phyloP scores from a whole-genome alignment of 495 filamentous ascomycete species.

The Massariosphaeria phaeospora region DNA sequence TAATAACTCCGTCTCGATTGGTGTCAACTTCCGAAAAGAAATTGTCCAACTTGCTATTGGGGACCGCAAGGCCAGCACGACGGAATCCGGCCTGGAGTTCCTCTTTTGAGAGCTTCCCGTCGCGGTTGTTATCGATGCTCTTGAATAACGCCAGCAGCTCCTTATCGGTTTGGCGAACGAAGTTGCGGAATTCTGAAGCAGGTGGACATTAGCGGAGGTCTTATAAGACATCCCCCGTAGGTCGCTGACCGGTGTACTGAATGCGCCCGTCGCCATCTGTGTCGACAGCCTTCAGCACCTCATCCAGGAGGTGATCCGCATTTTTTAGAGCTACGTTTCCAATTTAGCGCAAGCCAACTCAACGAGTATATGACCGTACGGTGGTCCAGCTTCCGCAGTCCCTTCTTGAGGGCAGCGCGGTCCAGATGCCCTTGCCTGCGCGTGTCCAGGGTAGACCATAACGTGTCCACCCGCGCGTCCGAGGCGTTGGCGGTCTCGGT shows the following conservation, averaged over 20 bases:
- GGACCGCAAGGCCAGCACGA: constrained; percentile 71
- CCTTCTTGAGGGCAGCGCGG: constrained; percentile 73
- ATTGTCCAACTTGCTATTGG: constrained; percentile 66
- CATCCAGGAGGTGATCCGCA: constrained; percentile 77
- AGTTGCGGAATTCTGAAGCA: constrained; percentile 71
- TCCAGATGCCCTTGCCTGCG: constrained; percentile 73
- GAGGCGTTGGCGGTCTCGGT: constrained; percentile 54
- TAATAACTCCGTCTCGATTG: constrained; percentile 83
- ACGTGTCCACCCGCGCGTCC: constrained; percentile 68
- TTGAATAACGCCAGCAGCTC: constrained; percentile 77
- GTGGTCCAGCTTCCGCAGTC: constrained; percentile 84
- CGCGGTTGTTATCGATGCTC: constrained; percentile 77
- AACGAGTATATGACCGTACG: constrained; percentile 57
- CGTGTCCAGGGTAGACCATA: constrained; percentile 78
- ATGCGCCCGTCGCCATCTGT: constrained; percentile 83
- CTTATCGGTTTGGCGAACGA: constrained; percentile 79
- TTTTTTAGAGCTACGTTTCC: constrained; percentile 73
- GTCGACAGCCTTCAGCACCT: constrained; percentile 75
- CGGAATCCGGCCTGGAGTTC: constrained; percentile 77
- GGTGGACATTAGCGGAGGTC: background rate
- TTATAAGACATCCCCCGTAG: background rate
- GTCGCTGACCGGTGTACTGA: constrained; percentile 69
- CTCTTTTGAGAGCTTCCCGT: constrained; percentile 81
- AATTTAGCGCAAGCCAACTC: constrained; percentile 11
- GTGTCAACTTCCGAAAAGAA: constrained; percentile 88